Conservation (phyloP, 768 basidiomycete genomes). For the Kwoniella heveanensis region DNA sequence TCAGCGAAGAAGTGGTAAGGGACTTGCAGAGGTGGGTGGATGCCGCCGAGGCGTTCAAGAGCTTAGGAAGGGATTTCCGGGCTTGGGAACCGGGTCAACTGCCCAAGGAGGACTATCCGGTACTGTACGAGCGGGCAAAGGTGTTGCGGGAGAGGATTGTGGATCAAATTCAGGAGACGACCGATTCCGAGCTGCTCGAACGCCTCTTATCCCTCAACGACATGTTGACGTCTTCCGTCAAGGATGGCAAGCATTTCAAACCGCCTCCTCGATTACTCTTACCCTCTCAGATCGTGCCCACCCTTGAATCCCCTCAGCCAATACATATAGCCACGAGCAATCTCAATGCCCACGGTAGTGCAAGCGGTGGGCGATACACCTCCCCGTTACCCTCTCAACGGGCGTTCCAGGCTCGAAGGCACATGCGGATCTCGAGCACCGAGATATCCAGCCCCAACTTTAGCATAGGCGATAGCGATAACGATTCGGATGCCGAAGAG, state of each 20-base stretch:
- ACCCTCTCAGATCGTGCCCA: slow-evolving; percentile 43
- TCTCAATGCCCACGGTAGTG: neutral
- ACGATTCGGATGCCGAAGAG: slow-evolving; percentile 57
- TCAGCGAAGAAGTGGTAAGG: slow-evolving; percentile 38
- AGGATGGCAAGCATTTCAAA: slow-evolving; percentile 57
- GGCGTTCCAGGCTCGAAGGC: slow-evolving; percentile 27
- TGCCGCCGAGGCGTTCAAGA: slow-evolving; percentile 19
- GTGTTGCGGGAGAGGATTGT: slow-evolving; percentile 63
- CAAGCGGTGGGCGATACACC: slow-evolving; percentile 4
- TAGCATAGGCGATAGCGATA: slow-evolving; percentile 58
- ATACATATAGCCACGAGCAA: neutral
- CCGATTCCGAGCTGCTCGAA: slow-evolving; percentile 59
- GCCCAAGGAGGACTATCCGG: slow-evolving; percentile 40
- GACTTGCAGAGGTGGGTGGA: slow-evolving; percentile 42
- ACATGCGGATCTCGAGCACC: slow-evolving; percentile 67
- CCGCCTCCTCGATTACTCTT: slow-evolving; percentile 46
- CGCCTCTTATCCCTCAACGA: slow-evolving; percentile 75
- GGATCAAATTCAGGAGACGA: slow-evolving; percentile 58
- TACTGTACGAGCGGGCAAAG: slow-evolving; percentile 50
- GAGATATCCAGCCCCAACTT: slow-evolving; percentile 70
- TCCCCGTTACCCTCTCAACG: slow-evolving; percentile 7
- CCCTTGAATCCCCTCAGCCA: slow-evolving; percentile 2
- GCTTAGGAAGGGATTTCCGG: neutral
- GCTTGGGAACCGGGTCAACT: slow-evolving; percentile 46
- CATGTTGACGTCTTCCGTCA: slow-evolving; percentile 64